Base-by-base conservation (phyloP, 306 rosid species). In the Clitoria ternatea region DNA sequence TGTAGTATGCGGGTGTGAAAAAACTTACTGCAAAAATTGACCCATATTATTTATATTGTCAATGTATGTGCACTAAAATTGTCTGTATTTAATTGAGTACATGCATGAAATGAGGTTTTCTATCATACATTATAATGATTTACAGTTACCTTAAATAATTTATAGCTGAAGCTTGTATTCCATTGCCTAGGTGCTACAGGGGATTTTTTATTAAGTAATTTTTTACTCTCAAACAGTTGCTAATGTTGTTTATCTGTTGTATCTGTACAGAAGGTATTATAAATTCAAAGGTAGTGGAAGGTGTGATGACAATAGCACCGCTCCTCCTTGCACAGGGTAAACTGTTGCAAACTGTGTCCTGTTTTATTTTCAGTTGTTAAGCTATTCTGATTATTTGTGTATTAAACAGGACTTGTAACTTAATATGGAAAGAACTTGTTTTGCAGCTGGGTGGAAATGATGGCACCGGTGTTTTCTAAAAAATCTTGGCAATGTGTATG, bases 401-500 rank as follows among this genome's bases (percentile, higher is more conserved):
- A 23, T 40, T 37, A 68, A 74, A 78, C 14, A 33, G 10, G 68
- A 33, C 29, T 40, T 64, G 59, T 15, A 44, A 52, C 72, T 63
- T 76, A 70, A 27, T 62, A 27, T 54, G 50, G 66, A 59, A 77
- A 45, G 42, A 71, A 74, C 24, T 69, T 64, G 22, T 68, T 61
- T 77, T 61, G 52, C 85, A 93, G 98, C 64, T 93, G 97, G 97
- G 98, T 93, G 79, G 98, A 93, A 87, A 90, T 90, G 96, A 93
- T 93, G 98, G 98, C 96, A 36, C 98, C 98, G 1, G 98, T 93
- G 78, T 90, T 93, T 73, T 84, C 98, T 39, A 87, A 77, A 69
- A 81, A 66, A 12, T 85, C 96, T 47, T 93, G 98, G 98, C 80
- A 35, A 77, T 93, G 98, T 45, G 92, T 82, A 27, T 93, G 98